A percentile compares a stretch with the other conserved stretches of the same genome.
Conservation (phyloP, 164 flowering plant species). For the Euptelea pleiosperma region DNA sequence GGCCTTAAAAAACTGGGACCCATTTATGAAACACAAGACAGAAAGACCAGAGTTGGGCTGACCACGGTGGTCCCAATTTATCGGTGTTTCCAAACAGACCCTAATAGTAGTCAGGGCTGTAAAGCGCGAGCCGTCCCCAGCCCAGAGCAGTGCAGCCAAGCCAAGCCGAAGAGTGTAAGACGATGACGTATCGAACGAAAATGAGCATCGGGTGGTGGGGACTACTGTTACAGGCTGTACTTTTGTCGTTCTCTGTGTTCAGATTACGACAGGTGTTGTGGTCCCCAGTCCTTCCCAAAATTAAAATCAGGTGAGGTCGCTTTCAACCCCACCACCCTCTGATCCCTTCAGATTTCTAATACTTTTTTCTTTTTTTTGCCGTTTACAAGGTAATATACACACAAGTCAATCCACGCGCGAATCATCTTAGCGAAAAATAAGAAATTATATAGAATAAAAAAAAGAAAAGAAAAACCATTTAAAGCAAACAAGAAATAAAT, state of each 20-base stretch:
- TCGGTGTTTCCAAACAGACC: neutral
- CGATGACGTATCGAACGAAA: conserved; percentile 4
- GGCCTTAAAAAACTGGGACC: no score
- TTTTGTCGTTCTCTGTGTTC: conserved; percentile 18
- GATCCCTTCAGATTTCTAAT: no score
- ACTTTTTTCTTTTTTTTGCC: no score
- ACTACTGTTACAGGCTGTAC: conserved; percentile 28
- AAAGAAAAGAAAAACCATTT: no score
- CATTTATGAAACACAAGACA: no score
- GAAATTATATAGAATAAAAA: no score
- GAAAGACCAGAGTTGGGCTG: neutral
- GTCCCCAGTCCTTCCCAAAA: conserved; percentile 13
- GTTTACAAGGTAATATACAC: no score
- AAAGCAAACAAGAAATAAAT: no score
- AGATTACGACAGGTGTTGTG: conserved; percentile 13
- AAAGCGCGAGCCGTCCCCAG: no score
- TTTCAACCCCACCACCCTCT: conserved; percentile 8
- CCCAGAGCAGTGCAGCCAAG: conserved; percentile 2
- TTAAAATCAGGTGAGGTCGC: conserved; percentile 1
- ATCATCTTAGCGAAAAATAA: no score
- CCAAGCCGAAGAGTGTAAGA: neutral
- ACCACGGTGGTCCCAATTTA: neutral
- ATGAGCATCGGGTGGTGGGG: conserved; percentile 5
- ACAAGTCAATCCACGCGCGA: no score
- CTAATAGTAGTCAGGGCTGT: neutral